Base-by-base conservation (phyloP, 2,329 filamentous ascomycete species). In the Fusarium hostae region DNA sequence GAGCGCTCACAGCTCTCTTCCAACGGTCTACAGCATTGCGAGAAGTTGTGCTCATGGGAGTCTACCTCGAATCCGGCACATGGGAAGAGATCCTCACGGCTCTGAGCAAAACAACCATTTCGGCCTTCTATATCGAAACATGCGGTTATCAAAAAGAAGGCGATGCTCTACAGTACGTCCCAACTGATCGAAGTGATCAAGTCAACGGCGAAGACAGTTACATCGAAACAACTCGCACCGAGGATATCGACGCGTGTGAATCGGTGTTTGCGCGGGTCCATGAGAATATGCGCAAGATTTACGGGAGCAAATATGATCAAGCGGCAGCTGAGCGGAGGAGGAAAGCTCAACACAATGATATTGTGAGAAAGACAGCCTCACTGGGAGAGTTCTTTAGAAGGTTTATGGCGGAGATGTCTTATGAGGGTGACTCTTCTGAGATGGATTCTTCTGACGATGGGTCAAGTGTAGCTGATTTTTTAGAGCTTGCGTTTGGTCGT, bases 21-120 rank as follows among this genome's bases (percentile, higher is more conserved):
- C 2, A 9, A 18, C 52, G 34, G n/a, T 61, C 24, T 7, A 24
- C 26, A 12, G 20, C 8, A 1, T 26, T 61, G 1, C 26, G 13
- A 12, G 28, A 40, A 16, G 59, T 59, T 6, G n/a, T 37, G 0
- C 5, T 61, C 1, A 34, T n/a, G 22, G 40, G 40, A 2, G 34
- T 62, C 9, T 40, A 28, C 4, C 54, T 62, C 26, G n/a, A 26
- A 11, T 32, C 59, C 10, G 59, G 41, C n/a, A 62, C 54, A 4
- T 62, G 59, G 59, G 15, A 40, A 6, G 34, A 62, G 0, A n/a
- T 32, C 0, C 28, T 62, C 7, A 34, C 13, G 3, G 32, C 28
- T 1, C 0, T 61, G 2, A 61, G 52, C 34, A 9, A 59, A 43
- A 45, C 59, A 0, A 13, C 18, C 1, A 32, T 61, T 1, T 47